phyloP scores from a whole-genome alignment of 768 basidiomycete genomes.

The Termitomyces eurrhizus region DNA sequence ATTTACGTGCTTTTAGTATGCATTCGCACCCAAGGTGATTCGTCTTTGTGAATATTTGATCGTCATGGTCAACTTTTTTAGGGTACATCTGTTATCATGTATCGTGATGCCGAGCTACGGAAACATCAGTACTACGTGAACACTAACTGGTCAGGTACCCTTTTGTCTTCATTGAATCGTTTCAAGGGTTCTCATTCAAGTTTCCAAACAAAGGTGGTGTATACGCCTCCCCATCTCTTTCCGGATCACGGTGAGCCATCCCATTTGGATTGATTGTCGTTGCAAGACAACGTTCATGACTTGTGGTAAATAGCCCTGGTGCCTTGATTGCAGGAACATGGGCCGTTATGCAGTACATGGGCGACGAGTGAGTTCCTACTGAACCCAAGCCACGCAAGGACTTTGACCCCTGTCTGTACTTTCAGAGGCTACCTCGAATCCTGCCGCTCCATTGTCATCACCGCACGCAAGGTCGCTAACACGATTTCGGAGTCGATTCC shows the following conservation, averaged over 20 bases:
- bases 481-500: conserved; percentile 66
- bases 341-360: conserved; percentile 96
- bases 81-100: conserved; percentile 96
- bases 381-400: not conserved
- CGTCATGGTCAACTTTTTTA: conserved; percentile 23
- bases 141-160: conserved; percentile 70
- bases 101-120: conserved; percentile 72
- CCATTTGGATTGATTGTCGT: not conserved
- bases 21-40: conserved; percentile 85
- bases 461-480: conserved; percentile 65
- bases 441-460: conserved; percentile 76
- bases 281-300: not conserved
- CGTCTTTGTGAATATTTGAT: not conserved
- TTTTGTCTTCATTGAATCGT: not conserved
- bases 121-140: conserved; percentile 84
- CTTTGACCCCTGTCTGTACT: conserved; percentile 1
- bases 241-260: conserved; percentile 74
- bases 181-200: not conserved
- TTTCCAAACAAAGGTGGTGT: conserved; percentile 57
- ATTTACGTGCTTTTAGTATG: conserved; percentile 53
- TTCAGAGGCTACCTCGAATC: conserved; percentile 83
- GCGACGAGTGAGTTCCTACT: conserved; percentile 60
- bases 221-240: conserved; percentile 86
- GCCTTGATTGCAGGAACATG: conserved; percentile 92
- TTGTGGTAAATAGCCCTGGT: conserved; percentile 58